Evolutionary conservation across 345 rosid genomes (phyloP), one percentile per base, ranked within the genome.

Genomic region (Theobroma cacao): DNA sequence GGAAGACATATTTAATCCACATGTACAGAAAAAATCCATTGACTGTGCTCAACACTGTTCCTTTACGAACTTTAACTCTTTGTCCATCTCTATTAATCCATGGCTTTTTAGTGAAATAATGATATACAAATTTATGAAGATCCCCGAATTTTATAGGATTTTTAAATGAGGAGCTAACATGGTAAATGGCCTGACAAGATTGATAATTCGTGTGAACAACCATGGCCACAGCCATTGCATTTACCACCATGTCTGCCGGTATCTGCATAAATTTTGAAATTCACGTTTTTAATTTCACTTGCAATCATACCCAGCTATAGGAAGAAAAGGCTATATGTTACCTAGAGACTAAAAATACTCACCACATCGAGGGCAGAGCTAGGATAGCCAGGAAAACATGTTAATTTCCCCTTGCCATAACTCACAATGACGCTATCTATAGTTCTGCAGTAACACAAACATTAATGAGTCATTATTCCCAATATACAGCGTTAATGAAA

Each of bases 171-270:
- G 86, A 77, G 17, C 73, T 14, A 40, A 68, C 55, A 8, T 68
- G 73, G 33, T 68, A 68, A 41, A 68, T 68, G 2, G 40, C 12
- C 6, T 2, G n/a, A 67, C 22, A 18, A 9, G 74, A 68, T 43
- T 4, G 28, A n/a, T 77, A 15, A n/a, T 68, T 12, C 26, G 85
- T 84, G 45, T 85, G 87, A 22, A 84, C 89, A 0, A 80, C 88
- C 89, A 88, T 88, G 4, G 90, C 84, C 47, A 86, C 87, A 14
- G 91, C 33, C 3, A 87, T 87, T 6, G 87, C 82, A 71, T 91
- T 93, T 82, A 88, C 94, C 60, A 93, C 96, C 94, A 93, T 89
- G 53, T 93, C 98, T 0, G 89, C 96, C 0, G 97, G 98, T 40
- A 93, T 83, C 93, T 93, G 75, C 31, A 72, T 38, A 43, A 1